phyloP scores from a whole-genome alignment of 1,139 yeast species.

The Nakaseomyces kungkrabaensis region DNA sequence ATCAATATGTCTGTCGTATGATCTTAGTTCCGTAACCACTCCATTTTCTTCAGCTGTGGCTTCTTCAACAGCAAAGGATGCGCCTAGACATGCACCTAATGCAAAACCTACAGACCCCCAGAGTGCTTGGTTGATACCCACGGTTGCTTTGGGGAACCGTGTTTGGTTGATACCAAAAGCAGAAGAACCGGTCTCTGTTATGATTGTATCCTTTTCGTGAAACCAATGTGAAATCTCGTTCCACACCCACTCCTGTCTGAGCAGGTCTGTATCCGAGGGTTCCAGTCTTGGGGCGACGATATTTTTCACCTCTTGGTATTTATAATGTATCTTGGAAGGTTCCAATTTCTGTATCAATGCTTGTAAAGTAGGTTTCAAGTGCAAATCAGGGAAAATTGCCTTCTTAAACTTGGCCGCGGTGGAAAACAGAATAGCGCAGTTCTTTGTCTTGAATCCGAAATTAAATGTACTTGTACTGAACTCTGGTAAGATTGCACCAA shows the following conservation, averaged over 20 bases:
- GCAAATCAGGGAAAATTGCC: slow-evolving; percentile 64
- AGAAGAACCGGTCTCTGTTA: slow-evolving; percentile 84
- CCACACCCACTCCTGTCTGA: slow-evolving; percentile 81
- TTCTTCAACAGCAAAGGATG: slow-evolving; percentile 70
- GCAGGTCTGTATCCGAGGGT: slow-evolving; percentile 28
- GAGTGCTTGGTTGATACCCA: slow-evolving; percentile 75
- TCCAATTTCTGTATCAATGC: slow-evolving; percentile 35
- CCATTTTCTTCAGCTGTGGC: background rate
- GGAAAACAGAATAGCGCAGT: slow-evolving; percentile 71
- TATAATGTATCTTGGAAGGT: slow-evolving; percentile 30
- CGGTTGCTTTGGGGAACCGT: slow-evolving; percentile 56
- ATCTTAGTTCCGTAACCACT: slow-evolving; percentile 30
- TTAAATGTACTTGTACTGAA: slow-evolving; percentile 84
- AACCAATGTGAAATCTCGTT: slow-evolving; percentile 65
- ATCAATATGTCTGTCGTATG: slow-evolving; percentile 33
- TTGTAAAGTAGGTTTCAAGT: slow-evolving; percentile 55
- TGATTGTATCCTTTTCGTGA: slow-evolving; percentile 63
- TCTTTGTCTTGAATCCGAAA: slow-evolving; percentile 63
- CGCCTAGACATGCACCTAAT: slow-evolving; percentile 77
- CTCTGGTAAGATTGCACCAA: slow-evolving; percentile 75
- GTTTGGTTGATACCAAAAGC: slow-evolving; percentile 78
- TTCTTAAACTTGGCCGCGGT: slow-evolving; percentile 62
- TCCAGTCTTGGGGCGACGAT: slow-evolving; percentile 30
- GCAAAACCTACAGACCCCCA: slow-evolving; percentile 89
- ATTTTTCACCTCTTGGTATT: slow-evolving; percentile 12